Conservation (phyloP, 1,284 basidiomycete genomes). For the Kwoniella shivajii region DNA sequence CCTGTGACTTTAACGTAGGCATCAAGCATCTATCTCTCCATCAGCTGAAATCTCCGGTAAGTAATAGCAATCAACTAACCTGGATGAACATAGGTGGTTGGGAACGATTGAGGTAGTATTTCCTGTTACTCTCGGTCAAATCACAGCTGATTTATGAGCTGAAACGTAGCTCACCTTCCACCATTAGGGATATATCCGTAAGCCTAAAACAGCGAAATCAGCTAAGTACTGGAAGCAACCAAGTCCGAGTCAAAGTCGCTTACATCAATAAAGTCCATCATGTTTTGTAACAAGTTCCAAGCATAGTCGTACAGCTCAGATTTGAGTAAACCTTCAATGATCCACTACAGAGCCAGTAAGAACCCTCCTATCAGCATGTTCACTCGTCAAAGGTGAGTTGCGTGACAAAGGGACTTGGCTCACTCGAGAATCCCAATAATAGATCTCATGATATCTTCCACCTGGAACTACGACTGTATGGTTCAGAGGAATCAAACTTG, state of each 20-base stretch:
- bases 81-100: constrained; percentile 86
- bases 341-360: constrained; percentile 63
- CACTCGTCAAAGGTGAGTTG: too few relatives aligned
- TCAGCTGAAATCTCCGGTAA: neutral
- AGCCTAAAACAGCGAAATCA: constrained; percentile 15
- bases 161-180: constrained; percentile 60
- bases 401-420: neutral
- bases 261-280: constrained; percentile 83
- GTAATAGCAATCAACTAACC: constrained; percentile 54
- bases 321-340: constrained; percentile 76
- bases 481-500: constrained; percentile 82
- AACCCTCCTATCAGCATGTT: neutral
- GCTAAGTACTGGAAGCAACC: neutral
- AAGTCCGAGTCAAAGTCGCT: constrained; percentile 38
- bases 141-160: too few relatives aligned
- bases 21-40: constrained; percentile 62
- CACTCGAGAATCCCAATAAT: constrained; percentile 41
- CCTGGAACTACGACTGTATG: constrained; percentile 88
- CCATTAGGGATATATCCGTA: constrained; percentile 90
- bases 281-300: constrained; percentile 79
- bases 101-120: constrained; percentile 72
- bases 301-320: constrained; percentile 73
- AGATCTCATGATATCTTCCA: constrained; percentile 65
- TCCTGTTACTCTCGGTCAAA: constrained; percentile 22
- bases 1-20: constrained; percentile 64